These are phyloP conservation scores for Phytophthora palmivora DNA, from an alignment of 352 stramenopile species.

Conservation along the genomic window DNA sequence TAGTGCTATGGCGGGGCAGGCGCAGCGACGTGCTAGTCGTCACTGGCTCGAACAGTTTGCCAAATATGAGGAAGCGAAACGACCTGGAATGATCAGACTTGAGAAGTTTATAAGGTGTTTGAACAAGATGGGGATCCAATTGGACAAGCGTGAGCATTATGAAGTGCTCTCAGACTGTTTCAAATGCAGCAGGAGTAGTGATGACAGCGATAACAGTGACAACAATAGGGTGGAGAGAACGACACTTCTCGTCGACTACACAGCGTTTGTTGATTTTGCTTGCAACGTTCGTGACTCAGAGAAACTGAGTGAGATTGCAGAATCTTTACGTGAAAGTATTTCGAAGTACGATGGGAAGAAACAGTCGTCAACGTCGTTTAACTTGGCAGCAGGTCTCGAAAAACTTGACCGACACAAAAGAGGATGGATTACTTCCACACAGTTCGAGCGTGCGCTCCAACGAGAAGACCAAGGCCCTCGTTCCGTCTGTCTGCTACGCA, in stretches of 20 bases:
- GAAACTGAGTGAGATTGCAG: conserved; percentile 58
- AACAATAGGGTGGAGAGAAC: conserved; percentile 20
- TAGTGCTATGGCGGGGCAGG: conserved; percentile 55
- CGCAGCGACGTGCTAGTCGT: conserved; percentile 45
- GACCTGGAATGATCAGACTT: conserved; percentile 35
- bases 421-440: conserved; percentile 56
- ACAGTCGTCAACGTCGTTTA: conserved; percentile 50
- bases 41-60: conserved; percentile 60
- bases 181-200: conserved; percentile 1
- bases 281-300: conserved; percentile 74
- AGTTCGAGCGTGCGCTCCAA: conserved; percentile 40
- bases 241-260: conserved; percentile 54
- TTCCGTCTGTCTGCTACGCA: conserved; percentile 52
- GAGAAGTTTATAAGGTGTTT: conserved; percentile 70
- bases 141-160: conserved; percentile 47
- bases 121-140: conserved; percentile 54
- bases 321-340: conserved; percentile 55
- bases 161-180: conserved; percentile 56
- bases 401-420: conserved; percentile 67
- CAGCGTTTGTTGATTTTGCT: conserved; percentile 68
- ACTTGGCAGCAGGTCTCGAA: conserved; percentile 47
- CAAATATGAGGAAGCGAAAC: conserved; percentile 53
- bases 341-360: conserved; percentile 64
- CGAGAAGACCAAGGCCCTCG: conserved; percentile 33
- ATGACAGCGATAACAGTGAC: conserved; percentile 12